Percentiles rank a stretch among this genome's conserved stretches.
Conservation (phyloP, 352 stramenopile species). For the Phytophthora crassamura region DNA sequence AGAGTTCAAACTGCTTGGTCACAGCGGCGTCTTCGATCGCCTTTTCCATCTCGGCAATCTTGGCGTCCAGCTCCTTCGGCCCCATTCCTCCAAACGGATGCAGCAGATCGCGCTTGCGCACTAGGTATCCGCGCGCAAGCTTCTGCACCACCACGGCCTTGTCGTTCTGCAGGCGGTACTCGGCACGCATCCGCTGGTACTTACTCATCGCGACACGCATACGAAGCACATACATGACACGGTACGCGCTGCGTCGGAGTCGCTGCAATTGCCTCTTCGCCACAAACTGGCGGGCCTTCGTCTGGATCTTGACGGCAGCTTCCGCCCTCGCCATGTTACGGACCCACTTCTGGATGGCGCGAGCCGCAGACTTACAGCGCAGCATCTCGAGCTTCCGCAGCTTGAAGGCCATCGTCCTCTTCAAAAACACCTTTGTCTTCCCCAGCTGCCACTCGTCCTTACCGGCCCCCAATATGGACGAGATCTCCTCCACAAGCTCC, state of each 20-base stretch:
- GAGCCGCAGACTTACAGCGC: slow-evolving; percentile 82
- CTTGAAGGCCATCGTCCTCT: slow-evolving; percentile 81
- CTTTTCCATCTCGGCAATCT: slow-evolving; percentile 79
- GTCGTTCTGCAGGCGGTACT: slow-evolving; percentile 58
- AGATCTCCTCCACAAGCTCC: slow-evolving; percentile 87
- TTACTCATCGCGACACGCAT: slow-evolving; percentile 70
- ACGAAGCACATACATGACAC: slow-evolving; percentile 62
- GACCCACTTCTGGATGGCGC: slow-evolving; percentile 85
- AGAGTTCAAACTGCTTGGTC: slow-evolving; percentile 89
- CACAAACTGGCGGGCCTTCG: slow-evolving; percentile 72
- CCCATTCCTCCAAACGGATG: slow-evolving; percentile 80
- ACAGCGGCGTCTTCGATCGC: slow-evolving; percentile 80
- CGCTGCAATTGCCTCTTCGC: slow-evolving; percentile 59
- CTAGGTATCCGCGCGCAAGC: slow-evolving; percentile 68
- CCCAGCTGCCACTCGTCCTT: slow-evolving; percentile 92
- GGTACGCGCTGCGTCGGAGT: slow-evolving; percentile 67
- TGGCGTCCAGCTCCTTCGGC: slow-evolving; percentile 78
- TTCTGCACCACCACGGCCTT: slow-evolving; percentile 80
- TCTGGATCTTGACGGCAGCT: slow-evolving; percentile 73
- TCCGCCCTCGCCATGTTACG: slow-evolving; percentile 71
- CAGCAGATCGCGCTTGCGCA: slow-evolving; percentile 80
- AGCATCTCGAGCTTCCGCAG: slow-evolving; percentile 83
- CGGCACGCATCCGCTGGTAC: slow-evolving; percentile 58
- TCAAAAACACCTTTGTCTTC: slow-evolving; percentile 91
- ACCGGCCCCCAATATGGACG: slow-evolving; percentile 80